Evolutionary conservation across 352 stramenopile species (phyloP), one percentile per base, ranked within the genome.

Genomic region (Phytophthora litchii): DNA sequence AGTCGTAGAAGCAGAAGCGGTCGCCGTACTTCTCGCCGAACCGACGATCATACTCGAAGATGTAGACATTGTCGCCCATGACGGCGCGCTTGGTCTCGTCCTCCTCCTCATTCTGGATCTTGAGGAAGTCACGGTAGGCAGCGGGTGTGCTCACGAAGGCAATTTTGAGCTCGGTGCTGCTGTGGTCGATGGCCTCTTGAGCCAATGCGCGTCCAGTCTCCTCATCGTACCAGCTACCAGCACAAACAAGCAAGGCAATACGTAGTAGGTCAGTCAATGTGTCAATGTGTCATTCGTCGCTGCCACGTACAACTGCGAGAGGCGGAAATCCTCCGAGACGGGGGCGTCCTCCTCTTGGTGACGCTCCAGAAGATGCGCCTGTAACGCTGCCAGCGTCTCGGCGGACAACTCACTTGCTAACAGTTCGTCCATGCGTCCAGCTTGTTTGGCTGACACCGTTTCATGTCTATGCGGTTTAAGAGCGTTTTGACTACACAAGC

Each of bases 1-100:
- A 83, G 56, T 83, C 73, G 46, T 80, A 83, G 45, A 83, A 83
- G 29, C 48, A 67, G 49, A 76, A 83, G n/a, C 58, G 67, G 14
- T 75, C 62, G 36, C 64, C 67, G 51, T 83, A 83, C 41, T 80
- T 83, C 41, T 76, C 71, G 4, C 67, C 66, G 34, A 83, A 83
- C 6, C 74, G 63, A n/a, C 53, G 68, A 46, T 83, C 74, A 47
- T 64, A 83, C 54, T 83, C 74, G 35, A 83, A 83, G 45, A 83
- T 66, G 54, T 72, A 80, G 50, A 80, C 74, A 44, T 80, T 79
- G 12, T 62, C 54, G 41, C 62, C 68, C 68, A 70, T 76, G 42
- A 27, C 20, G 7, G 43, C 49, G 23, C 54, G 63, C 17, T 77
- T 75, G 34, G 31, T 32, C 17, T 68, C 38, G 42, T 78, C 69